Conservation (phyloP, 768 basidiomycete genomes). For the Tubosaeta sp. region DNA sequence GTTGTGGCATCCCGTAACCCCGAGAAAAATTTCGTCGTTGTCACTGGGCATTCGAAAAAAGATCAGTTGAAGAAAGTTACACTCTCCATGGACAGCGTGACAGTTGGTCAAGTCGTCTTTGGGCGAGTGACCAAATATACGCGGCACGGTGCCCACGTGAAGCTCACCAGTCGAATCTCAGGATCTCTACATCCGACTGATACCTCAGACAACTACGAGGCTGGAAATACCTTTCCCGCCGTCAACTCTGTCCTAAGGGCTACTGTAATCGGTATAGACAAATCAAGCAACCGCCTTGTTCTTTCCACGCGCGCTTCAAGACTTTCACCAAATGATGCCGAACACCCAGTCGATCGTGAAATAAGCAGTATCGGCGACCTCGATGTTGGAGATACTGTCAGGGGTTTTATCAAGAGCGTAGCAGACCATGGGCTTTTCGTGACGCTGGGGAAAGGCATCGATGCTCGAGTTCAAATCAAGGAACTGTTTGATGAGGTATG, state of each 20-base stretch:
- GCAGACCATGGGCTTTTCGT: constrained; percentile 89
- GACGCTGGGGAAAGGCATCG: constrained; percentile 73
- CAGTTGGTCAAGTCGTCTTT: constrained; percentile 68
- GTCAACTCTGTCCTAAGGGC: constrained; percentile 68
- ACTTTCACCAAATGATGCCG: constrained; percentile 47
- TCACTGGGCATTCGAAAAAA: constrained; percentile 68
- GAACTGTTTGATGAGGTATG: constrained; percentile 85
- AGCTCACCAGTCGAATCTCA: constrained; percentile 64
- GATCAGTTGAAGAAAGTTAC: constrained; percentile 43
- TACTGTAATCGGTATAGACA: constrained; percentile 65
- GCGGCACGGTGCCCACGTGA: constrained; percentile 70
- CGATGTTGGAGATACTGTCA: constrained; percentile 66
- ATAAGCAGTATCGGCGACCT: constrained; percentile 58
- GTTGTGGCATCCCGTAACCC: constrained; percentile 87
- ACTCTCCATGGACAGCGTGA: constrained; percentile 62
- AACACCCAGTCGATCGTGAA: constrained; percentile 61
- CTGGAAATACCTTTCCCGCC: constrained; percentile 50
- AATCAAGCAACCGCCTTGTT: constrained; percentile 60
- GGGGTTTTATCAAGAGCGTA: constrained; percentile 88
- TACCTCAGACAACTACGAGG: constrained; percentile 71
- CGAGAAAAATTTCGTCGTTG: constrained; percentile 83
- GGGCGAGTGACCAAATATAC: constrained; percentile 78
- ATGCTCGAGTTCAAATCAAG: constrained; percentile 89
- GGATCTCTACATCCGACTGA: constrained; percentile 84
- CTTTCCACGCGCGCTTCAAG: constrained; percentile 79